Evolutionary conservation across 1,284 basidiomycete genomes (phyloP).

Genomic region (Schizophyllum amplum): DNA sequence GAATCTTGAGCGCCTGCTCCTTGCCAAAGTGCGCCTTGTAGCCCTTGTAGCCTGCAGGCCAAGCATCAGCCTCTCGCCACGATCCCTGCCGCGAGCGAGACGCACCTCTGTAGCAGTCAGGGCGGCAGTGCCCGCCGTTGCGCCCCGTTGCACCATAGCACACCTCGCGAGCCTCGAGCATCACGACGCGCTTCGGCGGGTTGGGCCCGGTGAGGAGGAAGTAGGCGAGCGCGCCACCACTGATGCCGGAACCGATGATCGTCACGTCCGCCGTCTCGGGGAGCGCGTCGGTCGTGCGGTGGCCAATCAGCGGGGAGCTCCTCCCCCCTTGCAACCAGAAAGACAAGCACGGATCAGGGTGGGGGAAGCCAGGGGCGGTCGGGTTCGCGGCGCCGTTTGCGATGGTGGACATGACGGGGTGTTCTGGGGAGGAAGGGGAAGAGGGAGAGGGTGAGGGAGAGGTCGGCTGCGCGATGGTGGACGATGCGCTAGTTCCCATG

Average conservation of each 20-base stretch:
- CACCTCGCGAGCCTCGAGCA: conserved; percentile 16
- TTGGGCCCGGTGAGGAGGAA: conserved; percentile 15
- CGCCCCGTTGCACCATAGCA: conserved; percentile 17
- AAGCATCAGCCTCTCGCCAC: neutral
- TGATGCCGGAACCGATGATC: conserved; percentile 22
- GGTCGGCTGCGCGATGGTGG: neutral
- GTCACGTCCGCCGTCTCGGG: conserved; percentile 15
- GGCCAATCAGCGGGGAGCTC: conserved; percentile 16
- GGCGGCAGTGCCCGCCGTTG: conserved; percentile 21
- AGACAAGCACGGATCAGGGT: conserved; percentile 17
- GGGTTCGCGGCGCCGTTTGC: conserved; percentile 8
- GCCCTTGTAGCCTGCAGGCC: conserved; percentile 15
- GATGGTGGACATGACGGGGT: conserved; percentile 8
- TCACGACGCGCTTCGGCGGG: conserved; percentile 11
- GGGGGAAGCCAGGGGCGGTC: conserved; percentile 14
- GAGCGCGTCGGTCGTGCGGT: conserved; percentile 17
- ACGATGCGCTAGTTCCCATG: neutral
- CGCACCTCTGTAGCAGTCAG: conserved; percentile 21
- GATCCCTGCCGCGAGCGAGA: neutral
- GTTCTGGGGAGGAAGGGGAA: neutral
- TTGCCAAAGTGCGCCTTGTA: conserved; percentile 20
- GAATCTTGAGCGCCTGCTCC: conserved; percentile 22
- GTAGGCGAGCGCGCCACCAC: conserved; percentile 17
- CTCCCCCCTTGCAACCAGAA: conserved; percentile 20
- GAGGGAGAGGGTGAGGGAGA: neutral